These are phyloP conservation scores for Acorus gramineus DNA, from an alignment of 106 monocot species.

Conservation along the genomic window DNA sequence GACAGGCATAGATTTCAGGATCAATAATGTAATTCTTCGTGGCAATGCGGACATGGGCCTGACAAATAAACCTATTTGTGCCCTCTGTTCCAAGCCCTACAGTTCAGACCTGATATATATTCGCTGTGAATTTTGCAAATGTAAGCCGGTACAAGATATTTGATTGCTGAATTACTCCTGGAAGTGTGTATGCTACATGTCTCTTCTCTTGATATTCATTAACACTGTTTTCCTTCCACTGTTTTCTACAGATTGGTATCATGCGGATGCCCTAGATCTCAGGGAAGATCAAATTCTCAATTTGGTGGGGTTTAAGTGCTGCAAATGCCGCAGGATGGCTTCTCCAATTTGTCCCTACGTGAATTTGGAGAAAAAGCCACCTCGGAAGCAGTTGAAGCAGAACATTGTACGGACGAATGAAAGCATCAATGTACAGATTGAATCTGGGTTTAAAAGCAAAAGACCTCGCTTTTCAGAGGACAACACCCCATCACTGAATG, in stretches of 20 bases:
- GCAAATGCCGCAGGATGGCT: conserved; percentile 52
- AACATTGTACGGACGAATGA: conserved; percentile 1
- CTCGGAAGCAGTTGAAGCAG: conserved; percentile 1
- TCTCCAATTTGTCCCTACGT: conserved; percentile 57
- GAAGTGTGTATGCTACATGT: not conserved
- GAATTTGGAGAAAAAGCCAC: conserved; percentile 10
- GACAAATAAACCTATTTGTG: conserved; percentile 31
- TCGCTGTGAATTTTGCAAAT: conserved; percentile 56
- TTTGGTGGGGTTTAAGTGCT: conserved; percentile 67
- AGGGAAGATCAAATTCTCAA: conserved; percentile 48
- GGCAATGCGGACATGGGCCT: conserved; percentile 19
- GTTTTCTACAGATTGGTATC: conserved; percentile 61
- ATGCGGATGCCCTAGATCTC: conserved; percentile 72
- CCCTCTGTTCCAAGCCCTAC: conserved; percentile 50
- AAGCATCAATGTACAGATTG: not conserved
- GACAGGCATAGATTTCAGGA: conserved; percentile 37
- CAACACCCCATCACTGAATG: not conserved
- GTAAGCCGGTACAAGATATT: conserved; percentile 27
- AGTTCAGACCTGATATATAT: conserved; percentile 59
- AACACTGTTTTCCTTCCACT: not conserved
- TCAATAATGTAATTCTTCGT: conserved; percentile 44
- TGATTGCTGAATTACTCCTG: not conserved
- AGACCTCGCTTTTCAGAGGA: not conserved
- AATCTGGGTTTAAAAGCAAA: not conserved
- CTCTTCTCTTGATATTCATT: not conserved